A percentile compares a stretch with the other conserved stretches of the same genome.
phyloP scores from a whole-genome alignment of 2,329 filamentous ascomycete genomes.

The Colletotrichum echinochloae region DNA sequence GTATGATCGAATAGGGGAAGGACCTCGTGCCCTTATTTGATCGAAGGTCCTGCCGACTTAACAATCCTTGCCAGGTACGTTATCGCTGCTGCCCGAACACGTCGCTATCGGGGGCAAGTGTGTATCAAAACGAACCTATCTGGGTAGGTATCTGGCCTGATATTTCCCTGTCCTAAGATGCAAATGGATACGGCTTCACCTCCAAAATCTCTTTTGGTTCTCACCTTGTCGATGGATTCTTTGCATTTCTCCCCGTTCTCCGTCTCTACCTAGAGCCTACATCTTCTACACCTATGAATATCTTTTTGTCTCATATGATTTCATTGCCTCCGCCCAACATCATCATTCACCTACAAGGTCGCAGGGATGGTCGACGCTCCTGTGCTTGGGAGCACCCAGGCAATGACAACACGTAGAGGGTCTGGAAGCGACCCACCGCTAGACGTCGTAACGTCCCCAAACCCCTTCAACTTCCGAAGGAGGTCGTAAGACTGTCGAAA shows the following conservation, averaged over 20 bases:
- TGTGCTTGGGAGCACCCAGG: not conserved
- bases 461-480: constrained; percentile 9
- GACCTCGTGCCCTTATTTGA: not conserved
- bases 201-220: not conserved
- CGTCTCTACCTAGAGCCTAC: not conserved
- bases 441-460: not conserved
- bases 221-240: not conserved
- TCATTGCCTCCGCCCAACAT: not conserved
- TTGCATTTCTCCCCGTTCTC: not conserved
- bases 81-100: not conserved
- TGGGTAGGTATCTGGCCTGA: no score
- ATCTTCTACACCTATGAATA: not conserved
- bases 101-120: not conserved
- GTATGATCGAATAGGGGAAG: not conserved
- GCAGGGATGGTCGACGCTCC: constrained; percentile 5
- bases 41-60: not conserved
- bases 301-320: not conserved
- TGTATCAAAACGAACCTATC: not conserved
- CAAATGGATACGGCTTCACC: not conserved
- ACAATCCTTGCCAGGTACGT: not conserved
- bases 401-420: not conserved
- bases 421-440: constrained; percentile 17
- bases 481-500: constrained; percentile 8
- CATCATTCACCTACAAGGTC: not conserved
- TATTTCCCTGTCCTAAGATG: no score